Evolutionary conservation across 1,139 yeast genomes (phyloP).

Genomic region (Suhomyces terraborum): DNA sequence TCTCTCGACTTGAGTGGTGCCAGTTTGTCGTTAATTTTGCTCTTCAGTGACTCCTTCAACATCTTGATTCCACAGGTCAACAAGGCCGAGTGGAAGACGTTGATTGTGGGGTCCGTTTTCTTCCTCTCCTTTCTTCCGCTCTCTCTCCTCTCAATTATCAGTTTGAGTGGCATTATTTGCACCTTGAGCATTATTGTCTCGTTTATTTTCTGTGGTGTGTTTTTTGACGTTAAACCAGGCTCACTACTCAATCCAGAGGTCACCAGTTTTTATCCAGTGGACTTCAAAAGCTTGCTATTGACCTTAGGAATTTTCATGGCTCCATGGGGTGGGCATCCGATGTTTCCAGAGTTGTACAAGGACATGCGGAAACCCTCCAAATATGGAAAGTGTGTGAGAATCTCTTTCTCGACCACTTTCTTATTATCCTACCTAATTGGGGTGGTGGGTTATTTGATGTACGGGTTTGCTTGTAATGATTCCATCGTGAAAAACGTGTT

Average conservation of each 20-base stretch:
- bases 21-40: slow-evolving; percentile 69
- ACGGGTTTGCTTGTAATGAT: slow-evolving; percentile 39
- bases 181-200: slow-evolving; percentile 64
- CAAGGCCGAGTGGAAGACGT: slow-evolving; percentile 50
- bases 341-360: slow-evolving; percentile 74
- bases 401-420: slow-evolving; percentile 39
- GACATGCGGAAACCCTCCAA: slow-evolving; percentile 80
- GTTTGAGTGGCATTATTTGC: slow-evolving; percentile 72
- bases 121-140: slow-evolving; percentile 74
- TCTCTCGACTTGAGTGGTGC: slow-evolving; percentile 79
- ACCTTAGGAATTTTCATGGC: slow-evolving; percentile 79
- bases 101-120: slow-evolving; percentile 51
- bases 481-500: slow-evolving; percentile 43
- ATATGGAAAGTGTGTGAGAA: slow-evolving; percentile 29
- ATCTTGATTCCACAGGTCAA: slow-evolving; percentile 61
- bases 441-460: slow-evolving; percentile 44
- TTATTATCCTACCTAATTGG: slow-evolving; percentile 38
- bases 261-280: slow-evolving; percentile 54
- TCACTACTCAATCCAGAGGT: slow-evolving; percentile 59
- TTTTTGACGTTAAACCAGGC: slow-evolving; percentile 60
- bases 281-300: slow-evolving; percentile 51
- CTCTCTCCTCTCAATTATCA: slow-evolving; percentile 66
- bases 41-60: slow-evolving; percentile 82
- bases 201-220: slow-evolving; percentile 64
- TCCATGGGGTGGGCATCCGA: slow-evolving; percentile 91